phyloP scores from a whole-genome alignment of 305 asterid species.

The Ilex paraguariensis region DNA sequence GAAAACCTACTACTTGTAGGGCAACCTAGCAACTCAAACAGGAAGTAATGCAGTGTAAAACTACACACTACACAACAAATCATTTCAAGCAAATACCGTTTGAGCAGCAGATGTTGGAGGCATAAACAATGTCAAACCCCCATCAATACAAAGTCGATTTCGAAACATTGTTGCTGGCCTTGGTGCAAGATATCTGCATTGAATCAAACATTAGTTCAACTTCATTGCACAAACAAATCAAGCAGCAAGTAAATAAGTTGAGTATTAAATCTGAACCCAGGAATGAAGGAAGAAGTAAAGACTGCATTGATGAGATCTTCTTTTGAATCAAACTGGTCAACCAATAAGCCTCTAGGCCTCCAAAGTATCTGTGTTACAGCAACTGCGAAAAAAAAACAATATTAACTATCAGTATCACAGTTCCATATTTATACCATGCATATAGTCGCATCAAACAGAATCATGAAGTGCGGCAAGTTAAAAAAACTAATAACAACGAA shows the following conservation, averaged over 20 bases:
- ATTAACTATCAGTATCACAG: slow-evolving; percentile 17
- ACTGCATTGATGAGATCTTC: slow-evolving; percentile 92
- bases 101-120: slow-evolving; percentile 94
- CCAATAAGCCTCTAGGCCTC: slow-evolving; percentile 91
- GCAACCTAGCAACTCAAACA: too few relatives aligned
- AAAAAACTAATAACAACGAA: too few relatives aligned
- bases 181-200: slow-evolving; percentile 88
- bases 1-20: too few relatives aligned
- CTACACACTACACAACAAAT: too few relatives aligned
- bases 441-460: too few relatives aligned
- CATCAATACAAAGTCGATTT: slow-evolving; percentile 79
- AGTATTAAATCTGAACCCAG: slow-evolving; percentile 51
- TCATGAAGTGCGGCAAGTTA: too few relatives aligned
- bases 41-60: too few relatives aligned
- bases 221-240: slow-evolving; percentile 1
- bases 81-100: slow-evolving; percentile 44
- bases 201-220: slow-evolving; percentile 16
- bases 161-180: slow-evolving; percentile 90
- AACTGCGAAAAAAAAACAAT: slow-evolving; percentile 48
- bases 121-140: slow-evolving; percentile 92
- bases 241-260: slow-evolving; percentile 4
- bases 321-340: slow-evolving; percentile 90
- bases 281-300: slow-evolving; percentile 88
- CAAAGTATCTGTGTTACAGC: slow-evolving; percentile 91
- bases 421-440: background rate